These are phyloP conservation scores for Teunomyces kruisii DNA, from an alignment of 805 yeast genomes.

Conservation along the genomic window DNA sequence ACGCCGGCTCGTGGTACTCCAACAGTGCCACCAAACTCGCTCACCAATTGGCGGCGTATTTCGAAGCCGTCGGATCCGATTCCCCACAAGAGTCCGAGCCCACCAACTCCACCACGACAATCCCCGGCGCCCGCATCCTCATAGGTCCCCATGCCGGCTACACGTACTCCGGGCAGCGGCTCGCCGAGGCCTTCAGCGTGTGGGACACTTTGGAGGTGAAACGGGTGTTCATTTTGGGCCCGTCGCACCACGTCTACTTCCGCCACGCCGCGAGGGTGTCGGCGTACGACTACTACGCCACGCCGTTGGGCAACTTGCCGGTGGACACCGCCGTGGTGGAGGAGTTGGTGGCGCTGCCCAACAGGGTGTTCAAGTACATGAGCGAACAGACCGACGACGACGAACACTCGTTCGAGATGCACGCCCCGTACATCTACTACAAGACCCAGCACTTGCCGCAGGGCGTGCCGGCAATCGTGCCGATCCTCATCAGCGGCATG, in stretches of 20 bases:
- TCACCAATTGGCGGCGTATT: slow-evolving; percentile 48
- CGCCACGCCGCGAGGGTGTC: slow-evolving; percentile 56
- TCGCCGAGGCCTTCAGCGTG: slow-evolving; percentile 73
- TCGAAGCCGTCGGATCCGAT: slow-evolving; percentile 12
- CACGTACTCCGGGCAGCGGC: slow-evolving; percentile 71
- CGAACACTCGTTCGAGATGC: slow-evolving; percentile 96
- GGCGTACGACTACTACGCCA: slow-evolving; percentile 55
- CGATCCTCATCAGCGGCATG: slow-evolving; percentile 74
- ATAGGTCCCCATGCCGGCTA: slow-evolving; percentile 83
- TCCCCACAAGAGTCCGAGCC: slow-evolving; percentile 39
- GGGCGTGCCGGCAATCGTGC: slow-evolving; percentile 57
- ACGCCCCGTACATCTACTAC: slow-evolving; percentile 69
- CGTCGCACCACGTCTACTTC: slow-evolving; percentile 88
- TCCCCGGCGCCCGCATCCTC: slow-evolving; percentile 38
- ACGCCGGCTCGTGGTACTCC: slow-evolving; percentile 90
- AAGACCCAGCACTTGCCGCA: slow-evolving; percentile 35
- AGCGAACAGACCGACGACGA: slow-evolving; percentile 61
- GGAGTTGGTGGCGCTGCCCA: slow-evolving; percentile 30
- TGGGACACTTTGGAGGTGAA: slow-evolving; percentile 60
- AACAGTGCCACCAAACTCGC: slow-evolving; percentile 44
- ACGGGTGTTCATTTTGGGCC: slow-evolving; percentile 82
- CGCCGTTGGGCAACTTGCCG: slow-evolving; percentile 77
- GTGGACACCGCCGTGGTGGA: slow-evolving; percentile 56
- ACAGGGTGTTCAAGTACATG: slow-evolving; percentile 56
- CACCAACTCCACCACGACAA: slow-evolving; percentile 13